Evolutionary conservation across 2,329 filamentous ascomycete genomes (phyloP).

Genomic region (Peltaster fructicola): DNA sequence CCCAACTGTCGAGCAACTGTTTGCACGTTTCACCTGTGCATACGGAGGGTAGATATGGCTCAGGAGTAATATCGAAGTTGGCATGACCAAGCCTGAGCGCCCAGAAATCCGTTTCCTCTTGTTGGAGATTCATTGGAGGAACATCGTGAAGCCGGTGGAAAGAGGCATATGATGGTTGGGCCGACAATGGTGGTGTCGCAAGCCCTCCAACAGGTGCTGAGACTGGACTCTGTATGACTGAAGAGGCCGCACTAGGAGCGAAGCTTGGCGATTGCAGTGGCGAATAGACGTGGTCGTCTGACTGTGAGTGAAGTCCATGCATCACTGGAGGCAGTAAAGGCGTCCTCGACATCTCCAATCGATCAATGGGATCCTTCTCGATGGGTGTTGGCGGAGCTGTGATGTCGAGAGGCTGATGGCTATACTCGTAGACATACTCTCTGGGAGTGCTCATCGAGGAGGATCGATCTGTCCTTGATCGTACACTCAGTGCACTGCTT

Average conservation of each 20-base stretch:
- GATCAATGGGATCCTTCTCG: constrained; percentile 25
- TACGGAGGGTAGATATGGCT: constrained; percentile 54
- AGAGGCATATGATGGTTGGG: constrained; percentile 60
- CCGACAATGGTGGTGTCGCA: constrained; percentile 57
- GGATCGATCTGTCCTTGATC: too few relatives aligned
- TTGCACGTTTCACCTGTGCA: constrained; percentile 42
- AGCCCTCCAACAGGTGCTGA: constrained; percentile 31
- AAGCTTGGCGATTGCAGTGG: constrained; percentile 76
- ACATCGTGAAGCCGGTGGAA: constrained; percentile 48
- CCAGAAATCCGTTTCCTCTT: constrained; percentile 43
- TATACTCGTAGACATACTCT: too few relatives aligned
- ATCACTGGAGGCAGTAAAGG: constrained; percentile 72
- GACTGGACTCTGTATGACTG: constrained; percentile 27
- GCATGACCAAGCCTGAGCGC: constrained; percentile 73
- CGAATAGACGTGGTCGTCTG: constrained; percentile 35
- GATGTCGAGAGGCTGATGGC: too few relatives aligned
- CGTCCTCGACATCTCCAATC: constrained; percentile 55
- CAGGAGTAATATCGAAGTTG: constrained; percentile 75
- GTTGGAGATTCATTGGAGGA: constrained; percentile 40
- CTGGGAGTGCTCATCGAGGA: too few relatives aligned
- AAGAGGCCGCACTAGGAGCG: constrained; percentile 36
- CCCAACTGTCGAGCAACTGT: constrained; percentile 62
- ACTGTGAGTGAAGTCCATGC: constrained; percentile 15
- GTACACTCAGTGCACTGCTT: too few relatives aligned
- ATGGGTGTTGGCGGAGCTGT: constrained; percentile 6